Percentiles rank a stretch among this genome's conserved stretches.
Conservation (phyloP, 2,329 filamentous ascomycete genomes). For the Pleoardoris graminearum region DNA sequence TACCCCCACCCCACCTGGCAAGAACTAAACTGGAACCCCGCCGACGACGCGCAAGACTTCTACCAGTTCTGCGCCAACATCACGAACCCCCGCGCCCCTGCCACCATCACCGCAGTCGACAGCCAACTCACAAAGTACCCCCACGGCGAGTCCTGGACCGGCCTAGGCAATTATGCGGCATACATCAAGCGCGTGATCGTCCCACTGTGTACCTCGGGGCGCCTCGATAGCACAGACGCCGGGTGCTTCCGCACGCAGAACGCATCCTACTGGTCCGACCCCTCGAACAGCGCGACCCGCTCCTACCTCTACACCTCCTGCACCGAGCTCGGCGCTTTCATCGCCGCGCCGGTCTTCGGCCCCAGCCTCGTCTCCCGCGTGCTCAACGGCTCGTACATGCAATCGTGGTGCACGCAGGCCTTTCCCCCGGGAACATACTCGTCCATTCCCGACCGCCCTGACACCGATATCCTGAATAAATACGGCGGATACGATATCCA, state of each 20-base stretch:
- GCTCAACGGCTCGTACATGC: conserved; percentile 55
- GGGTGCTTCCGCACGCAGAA: conserved; percentile 54
- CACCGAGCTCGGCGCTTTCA: conserved; percentile 55
- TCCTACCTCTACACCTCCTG: conserved; percentile 58
- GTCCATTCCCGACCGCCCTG: conserved; percentile 49
- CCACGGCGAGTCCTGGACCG: conserved; percentile 54
- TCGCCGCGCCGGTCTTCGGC: conserved; percentile 50
- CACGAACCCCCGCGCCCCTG: conserved; percentile 52
- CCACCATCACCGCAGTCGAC: conserved; percentile 51
- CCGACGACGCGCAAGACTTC: conserved; percentile 52
- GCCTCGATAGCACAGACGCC: conserved; percentile 46
- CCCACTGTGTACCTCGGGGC: conserved; percentile 48
- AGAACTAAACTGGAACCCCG: conserved; percentile 56
- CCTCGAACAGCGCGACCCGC: conserved; percentile 46
- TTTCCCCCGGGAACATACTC: conserved; percentile 55
- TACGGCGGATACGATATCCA: conserved; percentile 55
- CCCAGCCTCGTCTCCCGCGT: conserved; percentile 55
- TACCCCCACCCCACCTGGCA: conserved; percentile 59
- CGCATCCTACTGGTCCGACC: conserved; percentile 49
- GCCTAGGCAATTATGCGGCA: conserved; percentile 57
- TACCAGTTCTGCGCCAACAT: conserved; percentile 58
- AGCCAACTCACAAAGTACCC: conserved; percentile 54
- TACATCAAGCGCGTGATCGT: conserved; percentile 55
- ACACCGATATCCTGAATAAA: conserved; percentile 49
- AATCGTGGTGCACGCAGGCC: conserved; percentile 61